phyloP scores from a whole-genome alignment of 768 basidiomycete genomes.

The Auricularia auricula-judae region DNA sequence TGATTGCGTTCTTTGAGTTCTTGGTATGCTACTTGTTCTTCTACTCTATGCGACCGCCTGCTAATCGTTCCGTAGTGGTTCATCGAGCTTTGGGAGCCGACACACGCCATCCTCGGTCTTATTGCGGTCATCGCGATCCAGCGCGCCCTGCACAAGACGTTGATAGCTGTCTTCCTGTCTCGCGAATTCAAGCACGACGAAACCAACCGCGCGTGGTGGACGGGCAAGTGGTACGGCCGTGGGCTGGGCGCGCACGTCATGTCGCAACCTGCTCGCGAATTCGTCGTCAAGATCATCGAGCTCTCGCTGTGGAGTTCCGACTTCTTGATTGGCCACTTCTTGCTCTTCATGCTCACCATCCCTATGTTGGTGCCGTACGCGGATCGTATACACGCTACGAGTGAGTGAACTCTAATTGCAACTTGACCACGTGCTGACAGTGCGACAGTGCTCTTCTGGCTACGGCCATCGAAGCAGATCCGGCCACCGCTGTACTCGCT shows the following conservation, averaged over 20 bases:
- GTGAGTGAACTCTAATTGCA: conserved; percentile 36
- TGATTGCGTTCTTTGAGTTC: conserved; percentile 94
- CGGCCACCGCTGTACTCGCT: conserved; percentile 83
- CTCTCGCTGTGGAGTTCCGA: conserved; percentile 93
- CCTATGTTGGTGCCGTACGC: conserved; percentile 85
- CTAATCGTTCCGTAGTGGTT: conserved; percentile 58
- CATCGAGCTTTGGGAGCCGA: conserved; percentile 83
- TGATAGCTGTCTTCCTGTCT: conserved; percentile 88
- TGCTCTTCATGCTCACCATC: conserved; percentile 84
- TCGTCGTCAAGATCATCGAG: conserved; percentile 95
- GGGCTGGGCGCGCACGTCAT: conserved; percentile 83
- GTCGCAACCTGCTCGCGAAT: conserved; percentile 97
- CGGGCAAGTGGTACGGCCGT: conserved; percentile 92
- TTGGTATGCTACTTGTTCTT: conserved; percentile 42
- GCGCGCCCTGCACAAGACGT: conserved; percentile 83
- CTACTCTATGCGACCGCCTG: conserved; percentile 6
- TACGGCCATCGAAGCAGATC: conserved; percentile 89
- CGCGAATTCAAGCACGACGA: conserved; percentile 99
- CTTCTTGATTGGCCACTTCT: conserved; percentile 74
- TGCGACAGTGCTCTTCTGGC: conserved; percentile 50
- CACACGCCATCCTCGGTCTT: conserved; percentile 88
- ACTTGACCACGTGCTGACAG: conserved; percentile 4
- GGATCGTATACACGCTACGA: conserved; percentile 81
- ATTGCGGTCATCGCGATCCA: conserved; percentile 89
- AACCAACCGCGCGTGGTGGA: conserved; percentile 99